Evolutionary conservation across 305 asterid species (phyloP).

Genomic region (Andrographis paniculata): DNA sequence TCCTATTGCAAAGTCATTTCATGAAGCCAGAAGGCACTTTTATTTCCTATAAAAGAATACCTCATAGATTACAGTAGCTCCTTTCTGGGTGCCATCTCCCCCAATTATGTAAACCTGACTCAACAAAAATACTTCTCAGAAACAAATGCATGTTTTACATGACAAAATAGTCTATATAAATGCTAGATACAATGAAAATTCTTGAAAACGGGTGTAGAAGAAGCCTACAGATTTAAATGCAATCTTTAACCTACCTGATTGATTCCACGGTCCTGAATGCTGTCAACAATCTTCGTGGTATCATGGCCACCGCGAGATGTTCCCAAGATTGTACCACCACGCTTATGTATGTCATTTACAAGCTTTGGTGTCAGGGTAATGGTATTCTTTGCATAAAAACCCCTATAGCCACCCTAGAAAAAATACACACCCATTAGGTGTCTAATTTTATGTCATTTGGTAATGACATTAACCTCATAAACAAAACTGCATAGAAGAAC

Average conservation of each 20-base stretch:
- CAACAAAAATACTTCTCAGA: constrained; percentile 31
- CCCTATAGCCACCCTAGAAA: constrained; percentile 63
- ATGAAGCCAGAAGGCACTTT: not conserved
- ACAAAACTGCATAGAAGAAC: constrained; percentile 5
- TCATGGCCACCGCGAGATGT: constrained; percentile 99
- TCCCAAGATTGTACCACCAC: constrained; percentile 97
- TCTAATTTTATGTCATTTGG: constrained; percentile 6
- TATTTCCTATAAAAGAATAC: constrained; percentile 29
- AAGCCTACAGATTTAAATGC: constrained; percentile 7
- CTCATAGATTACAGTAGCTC: constrained; percentile 85
- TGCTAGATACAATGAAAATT: constrained; percentile 6
- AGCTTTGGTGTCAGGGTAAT: constrained; percentile 67
- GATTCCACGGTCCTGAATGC: constrained; percentile 97
- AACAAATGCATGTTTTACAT: constrained; percentile 19
- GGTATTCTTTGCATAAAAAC: constrained; percentile 87
- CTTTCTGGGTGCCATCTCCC: constrained; percentile 95
- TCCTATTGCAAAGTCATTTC: constrained; percentile 1
- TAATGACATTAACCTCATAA: constrained; percentile 8
- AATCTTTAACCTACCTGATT: constrained; percentile 61
- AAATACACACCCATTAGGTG: constrained; percentile 20
- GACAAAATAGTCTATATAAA: constrained; percentile 16
- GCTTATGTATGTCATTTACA: constrained; percentile 90
- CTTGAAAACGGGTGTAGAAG: constrained; percentile 13
- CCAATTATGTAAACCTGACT: constrained; percentile 93
- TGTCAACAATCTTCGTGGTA: constrained; percentile 85